These are phyloP conservation scores for Globisporangium acanthophoron DNA, from an alignment of 352 stramenopile species.

Conservation along the genomic window DNA sequence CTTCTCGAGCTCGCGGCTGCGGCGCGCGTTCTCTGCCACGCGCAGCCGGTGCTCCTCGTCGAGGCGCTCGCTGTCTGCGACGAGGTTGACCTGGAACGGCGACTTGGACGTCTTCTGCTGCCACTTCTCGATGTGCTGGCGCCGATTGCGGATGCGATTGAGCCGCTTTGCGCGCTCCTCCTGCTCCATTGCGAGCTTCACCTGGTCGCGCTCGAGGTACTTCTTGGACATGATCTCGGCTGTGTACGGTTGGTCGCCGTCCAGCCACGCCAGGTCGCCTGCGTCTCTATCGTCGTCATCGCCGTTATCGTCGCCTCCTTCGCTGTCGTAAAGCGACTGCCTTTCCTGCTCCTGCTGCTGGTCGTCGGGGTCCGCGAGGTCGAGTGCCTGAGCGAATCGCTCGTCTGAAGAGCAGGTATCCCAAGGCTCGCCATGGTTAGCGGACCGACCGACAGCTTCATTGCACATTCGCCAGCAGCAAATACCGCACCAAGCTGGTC, in stretches of 20 bases:
- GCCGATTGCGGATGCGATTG: conserved; percentile 54
- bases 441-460: too few species aligned
- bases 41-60: conserved; percentile 88
- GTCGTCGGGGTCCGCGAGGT: conserved; percentile 19
- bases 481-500: conserved; percentile 31
- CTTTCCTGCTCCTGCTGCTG: conserved; percentile 24
- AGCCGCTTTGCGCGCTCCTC: conserved; percentile 52
- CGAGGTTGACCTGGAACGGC: conserved; percentile 91
- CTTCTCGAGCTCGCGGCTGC: conserved; percentile 58
- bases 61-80: conserved; percentile 92
- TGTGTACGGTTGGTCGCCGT: conserved; percentile 37
- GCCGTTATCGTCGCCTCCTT: conserved; percentile 3
- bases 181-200: conserved; percentile 52
- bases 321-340: conserved; percentile 9
- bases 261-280: conserved; percentile 6
- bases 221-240: conserved; percentile 81
- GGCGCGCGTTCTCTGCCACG: conserved; percentile 63
- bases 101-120: conserved; percentile 87
- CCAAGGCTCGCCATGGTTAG: neutral
- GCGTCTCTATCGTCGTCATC: neutral
- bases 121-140: conserved; percentile 75
- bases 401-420: conserved; percentile 18
- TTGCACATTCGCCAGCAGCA: neutral
- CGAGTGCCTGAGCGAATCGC: conserved; percentile 32
- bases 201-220: conserved; percentile 63